Evolutionary conservation across 164 flowering plant species (phyloP), one percentile per base, ranked within the genome.

Genomic region (Kalanchoe fedtschenkoi): DNA sequence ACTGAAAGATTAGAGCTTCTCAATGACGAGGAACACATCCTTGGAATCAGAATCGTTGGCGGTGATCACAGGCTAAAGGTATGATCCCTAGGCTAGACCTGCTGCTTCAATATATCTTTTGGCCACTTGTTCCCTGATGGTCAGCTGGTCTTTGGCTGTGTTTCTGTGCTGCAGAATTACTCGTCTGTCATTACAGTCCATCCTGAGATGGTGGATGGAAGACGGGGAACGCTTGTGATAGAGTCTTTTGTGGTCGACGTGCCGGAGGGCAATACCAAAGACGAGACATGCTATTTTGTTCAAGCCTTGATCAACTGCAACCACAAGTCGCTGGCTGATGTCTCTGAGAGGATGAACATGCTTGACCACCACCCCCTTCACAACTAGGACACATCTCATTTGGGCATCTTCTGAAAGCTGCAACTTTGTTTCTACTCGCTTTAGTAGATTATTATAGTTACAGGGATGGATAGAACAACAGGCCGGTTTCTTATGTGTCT

Each of bases 171-270:
- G 71, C 81, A 81, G 89, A 84, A 84, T 65, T 84, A 84, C 66
- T 78, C 83, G 2, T 84, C 86, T 1, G 68, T 78, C 46, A 64
- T 78, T 14, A 84, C 89, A 0, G 85, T 82, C 56, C 86, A 82
- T 65, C 82, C 86, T 13, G 81, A 84, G 67, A 68, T 70, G 9
- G 72, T 78, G 32, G 82, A 82, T 22, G 89, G 83, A 33, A 63
- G 77, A 56, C 73, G 74, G 0, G 86, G 83, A 61, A 84, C 87
- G 0, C 51, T 82, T 56, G 87, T 82, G 38, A 74, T 80, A 6
- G 89, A 84, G 70, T 84, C 89, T 44, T 84, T 82, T 62, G 79
- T 79, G 21, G 85, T 84, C 39, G 89, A 82, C 63, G 80, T 82
- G 22, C 89, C 85, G 15, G 79, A 80, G 1, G 87, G 87, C 4